phyloP scores from a whole-genome alignment of 1,284 basidiomycete genomes.

The Porogramme epimiltina region DNA sequence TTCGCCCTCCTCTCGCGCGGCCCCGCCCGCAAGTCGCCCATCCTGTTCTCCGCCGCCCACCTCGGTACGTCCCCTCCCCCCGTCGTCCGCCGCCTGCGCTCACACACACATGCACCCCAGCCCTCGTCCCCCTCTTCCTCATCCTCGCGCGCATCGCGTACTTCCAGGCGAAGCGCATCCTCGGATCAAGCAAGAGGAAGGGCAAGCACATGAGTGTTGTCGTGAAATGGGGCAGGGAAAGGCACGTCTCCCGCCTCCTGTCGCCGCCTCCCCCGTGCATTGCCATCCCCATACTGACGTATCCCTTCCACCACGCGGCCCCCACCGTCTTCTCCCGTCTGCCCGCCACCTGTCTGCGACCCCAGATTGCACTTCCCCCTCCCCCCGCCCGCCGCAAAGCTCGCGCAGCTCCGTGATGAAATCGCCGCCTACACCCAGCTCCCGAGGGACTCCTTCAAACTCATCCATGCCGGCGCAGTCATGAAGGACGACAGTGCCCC shows the following conservation, averaged over 20 bases:
- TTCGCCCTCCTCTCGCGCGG: conserved; percentile 12
- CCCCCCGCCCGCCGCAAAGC: conserved; percentile 55
- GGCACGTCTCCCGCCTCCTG: conserved; percentile 32
- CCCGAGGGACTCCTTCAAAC: conserved; percentile 64
- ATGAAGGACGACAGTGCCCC: conserved; percentile 76
- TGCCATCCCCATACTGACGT: conserved; percentile 13
- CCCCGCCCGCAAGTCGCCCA: conserved; percentile 18
- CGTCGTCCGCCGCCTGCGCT: conserved; percentile 2
- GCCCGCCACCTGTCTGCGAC: background rate
- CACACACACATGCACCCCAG: conserved; percentile 14
- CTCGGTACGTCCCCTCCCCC: conserved; percentile 22
- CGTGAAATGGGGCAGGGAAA: conserved; percentile 68
- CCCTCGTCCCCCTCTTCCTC: conserved; percentile 31
- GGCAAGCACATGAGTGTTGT: conserved; percentile 46
- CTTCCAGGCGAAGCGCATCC: conserved; percentile 29
- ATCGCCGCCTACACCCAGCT: conserved; percentile 70
- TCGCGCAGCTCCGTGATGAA: conserved; percentile 53
- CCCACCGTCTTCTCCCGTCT: conserved; percentile 1
- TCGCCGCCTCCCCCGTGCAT: conserved; percentile 13
- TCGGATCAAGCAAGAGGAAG: conserved; percentile 22
- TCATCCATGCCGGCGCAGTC: conserved; percentile 77
- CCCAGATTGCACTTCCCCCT: conserved; percentile 56
- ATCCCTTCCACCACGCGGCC: conserved; percentile 6
- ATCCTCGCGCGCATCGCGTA: conserved; percentile 36
- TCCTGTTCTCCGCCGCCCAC: conserved; percentile 28